Evolutionary conservation across 148 eudicot genomes (phyloP), one percentile per base, ranked within the genome.

Genomic region (Pouteria glomerata): DNA sequence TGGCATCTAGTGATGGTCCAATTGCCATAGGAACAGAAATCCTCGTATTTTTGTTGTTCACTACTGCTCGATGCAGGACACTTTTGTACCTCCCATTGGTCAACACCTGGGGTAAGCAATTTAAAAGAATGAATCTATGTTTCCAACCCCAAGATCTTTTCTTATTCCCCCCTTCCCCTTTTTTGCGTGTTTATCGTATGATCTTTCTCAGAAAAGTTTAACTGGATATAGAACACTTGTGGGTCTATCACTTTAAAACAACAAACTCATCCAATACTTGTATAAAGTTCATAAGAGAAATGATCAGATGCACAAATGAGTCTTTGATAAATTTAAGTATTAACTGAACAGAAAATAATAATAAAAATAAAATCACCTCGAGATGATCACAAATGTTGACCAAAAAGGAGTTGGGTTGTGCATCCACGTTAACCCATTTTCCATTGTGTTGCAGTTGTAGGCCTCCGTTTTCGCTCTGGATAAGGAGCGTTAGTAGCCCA

Each of bases 31-130:
- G 77, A 1, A 80, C 1, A 3, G 83, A 76, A 7, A 76, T 76
- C 70, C 83, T 68, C 19, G 68, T 73, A 23, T 63, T 62, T 42
- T 21, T 63, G 63, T 51, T 80, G 68, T 77, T 80, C 62, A 80
- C 78, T 19, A 65, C 69, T 23, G 78, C 83, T 52, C 80, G 45
- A 60, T 80, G 83, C 37, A 69, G 2, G 27, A 57, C 57, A 39
- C 83, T 80, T 48, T 41, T 80, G 74, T 76, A 80, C 68, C 41
- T 73, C 8, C 83, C 83, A 47, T 80, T 80, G 80, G 77, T 80
- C 15, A 80, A 63, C 53, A 77, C 64, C 83, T 80, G 18, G 3
- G 3, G 23, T 44, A 15, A 44, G 48, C 13, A 44, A 44, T 44
- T 10, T 2, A 44, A 44, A 44, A 15, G 13, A 10, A 8, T 8